A percentile compares a stretch with the other conserved stretches of the same genome.
phyloP scores from a whole-genome alignment of 345 rosid species.

The Durio zibethinus region DNA sequence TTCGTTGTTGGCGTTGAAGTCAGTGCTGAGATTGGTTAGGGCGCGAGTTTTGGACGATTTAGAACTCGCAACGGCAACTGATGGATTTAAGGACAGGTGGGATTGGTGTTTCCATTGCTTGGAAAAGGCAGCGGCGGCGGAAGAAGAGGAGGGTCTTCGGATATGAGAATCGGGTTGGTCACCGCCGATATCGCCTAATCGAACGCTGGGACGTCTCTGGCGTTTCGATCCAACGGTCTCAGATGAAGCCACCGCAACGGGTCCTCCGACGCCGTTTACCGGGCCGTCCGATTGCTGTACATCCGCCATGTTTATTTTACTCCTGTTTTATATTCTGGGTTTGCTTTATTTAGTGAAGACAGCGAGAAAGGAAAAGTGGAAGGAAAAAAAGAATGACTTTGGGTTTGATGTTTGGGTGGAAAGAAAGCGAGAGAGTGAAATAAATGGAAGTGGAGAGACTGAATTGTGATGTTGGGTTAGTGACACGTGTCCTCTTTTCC shows the following conservation, averaged over 20 bases:
- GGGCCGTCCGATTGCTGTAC: constrained; percentile 42
- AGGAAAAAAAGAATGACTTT: too few species aligned
- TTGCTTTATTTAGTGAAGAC: neutral
- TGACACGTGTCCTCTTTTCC: constrained; percentile 9
- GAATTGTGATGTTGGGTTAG: neutral
- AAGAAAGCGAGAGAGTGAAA: neutral
- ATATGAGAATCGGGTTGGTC: constrained; percentile 53
- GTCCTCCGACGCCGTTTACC: constrained; percentile 44
- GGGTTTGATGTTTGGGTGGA: neutral
- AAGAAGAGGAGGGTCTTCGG: constrained; percentile 34
- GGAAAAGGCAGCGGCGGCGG: neutral
- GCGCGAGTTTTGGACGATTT: constrained; percentile 60
- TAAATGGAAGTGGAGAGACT: neutral
- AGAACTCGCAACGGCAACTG: constrained; percentile 1
- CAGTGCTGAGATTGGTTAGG: constrained; percentile 48
- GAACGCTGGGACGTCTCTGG: constrained; percentile 82
- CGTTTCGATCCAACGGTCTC: constrained; percentile 70
- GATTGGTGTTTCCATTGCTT: constrained; percentile 33
- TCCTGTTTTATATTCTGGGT: neutral
- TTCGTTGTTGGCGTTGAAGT: constrained; percentile 25
- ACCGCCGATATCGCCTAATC: constrained; percentile 90
- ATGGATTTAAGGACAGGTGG: constrained; percentile 5
- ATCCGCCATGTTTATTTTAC: constrained; percentile 45
- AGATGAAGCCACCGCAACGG: constrained; percentile 33
- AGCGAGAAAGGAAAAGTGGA: neutral